phyloP scores from a whole-genome alignment of 768 basidiomycete genomes.

The Lentinula edodes region DNA sequence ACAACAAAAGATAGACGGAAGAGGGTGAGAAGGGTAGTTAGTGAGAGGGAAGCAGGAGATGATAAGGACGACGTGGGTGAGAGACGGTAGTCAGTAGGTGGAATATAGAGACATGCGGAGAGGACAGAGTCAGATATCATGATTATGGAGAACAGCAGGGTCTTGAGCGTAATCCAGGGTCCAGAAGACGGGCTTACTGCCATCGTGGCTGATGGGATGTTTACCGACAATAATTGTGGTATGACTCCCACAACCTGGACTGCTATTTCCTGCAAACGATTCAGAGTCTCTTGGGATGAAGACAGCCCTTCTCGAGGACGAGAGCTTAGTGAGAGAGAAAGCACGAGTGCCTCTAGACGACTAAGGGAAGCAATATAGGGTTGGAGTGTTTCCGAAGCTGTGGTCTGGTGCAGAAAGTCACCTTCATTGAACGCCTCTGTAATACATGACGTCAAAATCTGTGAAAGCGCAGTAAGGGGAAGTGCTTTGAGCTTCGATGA shows the following conservation, averaged over 20 bases:
- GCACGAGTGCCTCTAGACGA: slow-evolving; percentile 27
- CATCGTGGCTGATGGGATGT: background rate
- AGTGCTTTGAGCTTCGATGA: slow-evolving; percentile 52
- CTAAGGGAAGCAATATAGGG: slow-evolving; percentile 24
- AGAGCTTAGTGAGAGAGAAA: slow-evolving; percentile 30
- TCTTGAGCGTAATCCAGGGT: slow-evolving; percentile 68
- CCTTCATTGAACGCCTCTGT: slow-evolving; percentile 16
- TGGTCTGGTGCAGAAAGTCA: slow-evolving; percentile 10
- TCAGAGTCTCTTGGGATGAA: background rate
- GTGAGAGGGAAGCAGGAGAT: slow-evolving; percentile 44
- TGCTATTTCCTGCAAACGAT: slow-evolving; percentile 2
- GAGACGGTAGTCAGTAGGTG: slow-evolving; percentile 26
- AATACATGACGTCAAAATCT: slow-evolving; percentile 8
- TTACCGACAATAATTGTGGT: background rate
- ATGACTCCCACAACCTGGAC: slow-evolving; percentile 24
- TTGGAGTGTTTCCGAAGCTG: background rate
- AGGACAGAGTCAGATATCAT: slow-evolving; percentile 66
- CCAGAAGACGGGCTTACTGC: background rate
- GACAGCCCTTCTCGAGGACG: slow-evolving; percentile 15
- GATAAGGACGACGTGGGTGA: slow-evolving; percentile 1
- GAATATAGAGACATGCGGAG: slow-evolving; percentile 46
- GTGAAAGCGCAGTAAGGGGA: slow-evolving; percentile 40
- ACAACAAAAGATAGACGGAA: slow-evolving; percentile 72
- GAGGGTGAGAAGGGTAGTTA: slow-evolving; percentile 49
- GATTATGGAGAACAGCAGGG: slow-evolving; percentile 65